Base-by-base conservation (phyloP, 129 eudicot species). In the Flaveria bidentis region DNA sequence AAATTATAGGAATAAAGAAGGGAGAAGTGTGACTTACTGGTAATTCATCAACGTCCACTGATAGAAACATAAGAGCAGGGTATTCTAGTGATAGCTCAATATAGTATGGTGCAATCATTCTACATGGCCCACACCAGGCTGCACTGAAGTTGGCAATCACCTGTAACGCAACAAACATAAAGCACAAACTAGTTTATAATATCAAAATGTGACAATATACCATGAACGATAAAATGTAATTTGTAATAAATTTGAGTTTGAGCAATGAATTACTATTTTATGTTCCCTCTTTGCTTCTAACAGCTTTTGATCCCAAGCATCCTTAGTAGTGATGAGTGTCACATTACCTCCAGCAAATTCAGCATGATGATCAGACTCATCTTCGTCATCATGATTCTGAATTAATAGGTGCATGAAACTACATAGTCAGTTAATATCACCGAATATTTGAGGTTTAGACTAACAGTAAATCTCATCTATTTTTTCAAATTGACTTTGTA, bases 101-200 rank as follows among this genome's bases (percentile, higher is more conserved):
- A 74, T 84, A 89, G 73, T 79, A 87, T 12, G 96, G 91, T 15
- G 93, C 87, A 76, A 92, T 72, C 74, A 81, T 82, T 82, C 85
- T 85, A 74, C 97, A 92, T 25, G 92, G 92, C 60, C 86, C 93
- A 84, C 97, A 92, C 97, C 97, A 92, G 9, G 91, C 45, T 67
- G 97, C 97, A 73, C 96, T 92, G 42, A 92, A 92, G 82, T 89
- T 92, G 74, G 96, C 97, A 78, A 92, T 45, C 74, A 89, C 97
- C 97, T 92, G 81, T 53, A 5, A 51, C 7, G 1, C 41, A 36
- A 36, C 7, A 36, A 36, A 36, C 41, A 36, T 36, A 36, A 5
- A 36, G 41, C 41, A 36, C 41, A 6, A 36, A 36, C 41, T 36
- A 36, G 41, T 36, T 36, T 36, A 36, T 36, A 36, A 36, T 36